A percentile compares a stretch with the other conserved stretches of the same genome.
Evolutionary conservation across 176 grass and related monocot genomes (phyloP).

Genomic region (Puccinellia tenuiflora): DNA sequence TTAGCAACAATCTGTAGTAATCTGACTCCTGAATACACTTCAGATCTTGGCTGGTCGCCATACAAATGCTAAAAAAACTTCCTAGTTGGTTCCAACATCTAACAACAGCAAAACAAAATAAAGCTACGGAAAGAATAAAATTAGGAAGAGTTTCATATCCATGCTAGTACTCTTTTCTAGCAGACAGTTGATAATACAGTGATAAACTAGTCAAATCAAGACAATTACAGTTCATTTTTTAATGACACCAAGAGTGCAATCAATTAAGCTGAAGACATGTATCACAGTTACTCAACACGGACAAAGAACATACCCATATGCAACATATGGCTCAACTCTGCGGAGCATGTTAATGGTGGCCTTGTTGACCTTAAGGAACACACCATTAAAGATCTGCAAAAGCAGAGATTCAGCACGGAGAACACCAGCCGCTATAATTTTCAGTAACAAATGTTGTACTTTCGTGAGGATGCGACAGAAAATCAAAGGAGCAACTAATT

Average conservation of each 20-base stretch:
- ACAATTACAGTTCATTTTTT: background rate
- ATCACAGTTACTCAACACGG: background rate
- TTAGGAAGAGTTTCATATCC: background rate
- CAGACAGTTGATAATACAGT: background rate
- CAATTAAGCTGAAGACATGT: background rate
- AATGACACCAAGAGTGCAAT: background rate
- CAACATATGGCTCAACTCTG: conserved; percentile 92
- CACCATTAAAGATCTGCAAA: conserved; percentile 82
- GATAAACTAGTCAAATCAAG: background rate
- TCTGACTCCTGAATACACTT: background rate
- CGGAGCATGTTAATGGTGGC: conserved; percentile 90
- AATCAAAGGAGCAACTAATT: background rate
- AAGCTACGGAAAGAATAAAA: background rate
- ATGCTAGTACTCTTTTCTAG: background rate
- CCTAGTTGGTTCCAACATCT: background rate
- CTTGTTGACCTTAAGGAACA: conserved; percentile 97
- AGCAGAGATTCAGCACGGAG: background rate
- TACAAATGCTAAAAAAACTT: background rate
- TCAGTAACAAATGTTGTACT: background rate
- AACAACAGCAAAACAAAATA: background rate
- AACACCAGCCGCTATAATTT: background rate
- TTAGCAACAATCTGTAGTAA: background rate
- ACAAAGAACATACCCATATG: conserved; percentile 59
- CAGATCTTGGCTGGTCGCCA: background rate
- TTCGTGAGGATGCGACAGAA: background rate